Conservation (phyloP, 1,284 basidiomycete species). For the Ceratobasidium theobromae region DNA sequence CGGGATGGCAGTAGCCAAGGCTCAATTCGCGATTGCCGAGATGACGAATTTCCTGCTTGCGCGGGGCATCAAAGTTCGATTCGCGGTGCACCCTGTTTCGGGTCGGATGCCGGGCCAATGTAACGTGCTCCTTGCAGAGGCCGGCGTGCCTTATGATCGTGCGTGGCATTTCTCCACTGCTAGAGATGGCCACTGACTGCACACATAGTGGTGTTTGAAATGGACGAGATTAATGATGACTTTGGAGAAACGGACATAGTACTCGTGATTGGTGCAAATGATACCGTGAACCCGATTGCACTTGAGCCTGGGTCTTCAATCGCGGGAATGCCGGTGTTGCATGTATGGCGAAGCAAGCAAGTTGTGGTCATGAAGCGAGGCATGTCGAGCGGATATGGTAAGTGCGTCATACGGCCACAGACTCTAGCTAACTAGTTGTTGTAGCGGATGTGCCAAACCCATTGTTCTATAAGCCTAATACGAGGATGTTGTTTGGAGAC, state of each 20-base stretch:
- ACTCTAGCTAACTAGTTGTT: conserved; percentile 36
- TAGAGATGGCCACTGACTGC: neutral
- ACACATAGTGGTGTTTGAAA: conserved; percentile 72
- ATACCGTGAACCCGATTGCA: conserved; percentile 86
- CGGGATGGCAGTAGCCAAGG: conserved; percentile 87
- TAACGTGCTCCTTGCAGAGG: conserved; percentile 83
- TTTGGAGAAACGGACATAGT: conserved; percentile 82
- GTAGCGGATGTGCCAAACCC: conserved; percentile 84
- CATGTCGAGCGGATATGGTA: conserved; percentile 80
- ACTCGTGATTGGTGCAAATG: conserved; percentile 68
- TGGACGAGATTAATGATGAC: conserved; percentile 91
- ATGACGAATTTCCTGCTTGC: conserved; percentile 69
- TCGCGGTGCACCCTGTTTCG: conserved; percentile 45
- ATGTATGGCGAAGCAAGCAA: conserved; percentile 88
- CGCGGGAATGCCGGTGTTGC: conserved; percentile 85
- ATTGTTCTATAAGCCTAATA: conserved; percentile 85
- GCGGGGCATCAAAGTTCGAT: conserved; percentile 68
- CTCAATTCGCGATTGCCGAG: conserved; percentile 83
- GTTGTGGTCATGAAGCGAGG: conserved; percentile 89
- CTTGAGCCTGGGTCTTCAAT: conserved; percentile 82
- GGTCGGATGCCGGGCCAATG: conserved; percentile 81
- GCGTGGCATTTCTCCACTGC: conserved; percentile 41
- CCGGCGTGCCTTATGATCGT: conserved; percentile 87
- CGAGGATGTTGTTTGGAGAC: conserved; percentile 87
- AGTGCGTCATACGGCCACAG: conserved; percentile 34